Evolutionary conservation across 2,329 filamentous ascomycete genomes (phyloP).

Genomic region (Curvularia sp.): DNA sequence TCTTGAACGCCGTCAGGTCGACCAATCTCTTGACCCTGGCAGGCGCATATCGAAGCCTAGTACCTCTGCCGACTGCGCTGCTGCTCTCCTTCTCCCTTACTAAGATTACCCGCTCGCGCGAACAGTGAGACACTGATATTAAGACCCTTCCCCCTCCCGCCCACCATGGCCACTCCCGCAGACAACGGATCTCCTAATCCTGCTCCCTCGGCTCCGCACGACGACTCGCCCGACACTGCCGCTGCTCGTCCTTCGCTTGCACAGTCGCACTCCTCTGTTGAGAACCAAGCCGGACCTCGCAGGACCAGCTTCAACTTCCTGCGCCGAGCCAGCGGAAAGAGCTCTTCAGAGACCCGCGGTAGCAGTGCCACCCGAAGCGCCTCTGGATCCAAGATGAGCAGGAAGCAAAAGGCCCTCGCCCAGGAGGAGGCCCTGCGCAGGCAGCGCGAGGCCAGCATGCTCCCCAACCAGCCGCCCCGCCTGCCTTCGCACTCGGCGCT

Average conservation of each 20-base stretch:
- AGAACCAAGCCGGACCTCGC: slow-evolving; percentile 27
- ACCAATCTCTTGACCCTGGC: slow-evolving; percentile 13
- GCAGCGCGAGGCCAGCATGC: slow-evolving; percentile 62
- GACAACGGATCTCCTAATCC: slow-evolving; percentile 26
- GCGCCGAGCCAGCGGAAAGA: slow-evolving; percentile 41
- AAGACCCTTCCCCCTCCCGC: slow-evolving; percentile 31
- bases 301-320: slow-evolving; percentile 49
- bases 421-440: slow-evolving; percentile 62
- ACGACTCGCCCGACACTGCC: slow-evolving; percentile 41
- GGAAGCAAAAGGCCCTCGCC: slow-evolving; percentile 61
- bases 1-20: slow-evolving; percentile 3
- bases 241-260: slow-evolving; percentile 21
- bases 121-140: slow-evolving; percentile 26
- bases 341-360: slow-evolving; percentile 31
- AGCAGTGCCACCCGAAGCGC: slow-evolving; percentile 33
- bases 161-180: slow-evolving; percentile 38
- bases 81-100: slow-evolving; percentile 30
- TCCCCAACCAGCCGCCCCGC: slow-evolving; percentile 67
- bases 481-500: slow-evolving; percentile 59
- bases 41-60: slow-evolving; percentile 17
- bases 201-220: slow-evolving; percentile 23
- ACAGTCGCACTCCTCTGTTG: slow-evolving; percentile 27
- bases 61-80: slow-evolving; percentile 21
- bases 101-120: slow-evolving; percentile 35
- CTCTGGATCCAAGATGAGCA: slow-evolving; percentile 57